A percentile compares a stretch with the other conserved stretches of the same genome.
These are phyloP conservation scores for Leishmania gerbilli DNA, from an alignment of 208 protist genomes.

Conservation along the genomic window DNA sequence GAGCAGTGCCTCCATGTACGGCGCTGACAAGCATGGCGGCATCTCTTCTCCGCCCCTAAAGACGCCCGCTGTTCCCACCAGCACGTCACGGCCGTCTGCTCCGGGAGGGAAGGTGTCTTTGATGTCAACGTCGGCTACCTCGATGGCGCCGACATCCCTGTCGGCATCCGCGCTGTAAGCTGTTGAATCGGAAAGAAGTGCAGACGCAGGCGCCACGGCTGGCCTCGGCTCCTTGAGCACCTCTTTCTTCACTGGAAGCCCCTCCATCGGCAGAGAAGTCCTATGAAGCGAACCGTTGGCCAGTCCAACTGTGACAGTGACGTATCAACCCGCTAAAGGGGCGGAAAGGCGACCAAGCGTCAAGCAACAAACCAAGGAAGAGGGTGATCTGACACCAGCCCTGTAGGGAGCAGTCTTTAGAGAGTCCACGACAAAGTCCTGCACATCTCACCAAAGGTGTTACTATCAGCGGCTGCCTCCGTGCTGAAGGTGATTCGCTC, in stretches of 20 bases:
- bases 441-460: not conserved
- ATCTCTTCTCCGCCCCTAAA: slow-evolving; percentile 22
- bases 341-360: not conserved
- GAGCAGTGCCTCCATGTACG: slow-evolving; percentile 54
- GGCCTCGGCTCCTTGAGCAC: not conserved
- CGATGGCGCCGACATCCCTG: slow-evolving; percentile 14
- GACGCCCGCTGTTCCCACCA: slow-evolving; percentile 5
- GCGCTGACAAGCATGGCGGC: slow-evolving; percentile 13
- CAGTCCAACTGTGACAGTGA: not conserved
- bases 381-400: not conserved
- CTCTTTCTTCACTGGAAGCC: not conserved
- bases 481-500: not conserved
- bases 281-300: not conserved
- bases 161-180: not conserved
- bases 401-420: not conserved
- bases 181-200: not conserved
- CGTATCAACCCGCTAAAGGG: not conserved
- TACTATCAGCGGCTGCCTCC: not conserved
- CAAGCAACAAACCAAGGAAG: not conserved
- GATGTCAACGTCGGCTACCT: slow-evolving; percentile 6
- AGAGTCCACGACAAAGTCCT: not conserved
- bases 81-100: not conserved
- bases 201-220: not conserved
- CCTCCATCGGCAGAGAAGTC: not conserved
- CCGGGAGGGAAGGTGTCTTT: not conserved